Base-by-base conservation (phyloP, 2,329 filamentous ascomycete genomes). In the Scytalidium lignicola region DNA sequence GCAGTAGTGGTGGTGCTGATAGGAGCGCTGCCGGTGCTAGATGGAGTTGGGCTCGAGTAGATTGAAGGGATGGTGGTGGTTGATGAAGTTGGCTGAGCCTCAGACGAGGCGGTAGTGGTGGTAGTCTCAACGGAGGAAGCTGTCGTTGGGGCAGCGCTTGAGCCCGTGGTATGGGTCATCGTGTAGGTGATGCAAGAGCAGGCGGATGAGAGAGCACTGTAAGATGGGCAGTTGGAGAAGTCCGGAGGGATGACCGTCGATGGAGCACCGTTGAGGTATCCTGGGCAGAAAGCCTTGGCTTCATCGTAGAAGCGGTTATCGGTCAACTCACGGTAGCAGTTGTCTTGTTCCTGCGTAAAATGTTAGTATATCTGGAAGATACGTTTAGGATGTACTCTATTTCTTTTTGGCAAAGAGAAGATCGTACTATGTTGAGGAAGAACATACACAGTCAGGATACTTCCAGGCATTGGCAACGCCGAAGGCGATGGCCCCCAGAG, bases 161-260 rank as follows among this genome's bases (percentile, higher is more conserved):
- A 40, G 23, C 23, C 23, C 20, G 56, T 43, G 13, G 53, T 51
- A 15, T 53, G 47, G 19, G 65, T 66, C 41, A 62, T 56, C 40
- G 65, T 64, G 57, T 69, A 67, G 49, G 63, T 61, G 56, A 69
- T 58, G 59, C 67, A 69, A 7, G 66, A 68, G 62, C 67, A 70
- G 42, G 65, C 67, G 41, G 68, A 70, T 53, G 58, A 63, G 39
- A 64, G 53, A n/a, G 49, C 52, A 0, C 19, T 9, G 20, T 48
- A 49, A 10, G 54, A 46, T 28, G 42, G 41, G 51, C 67, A 69
- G 60, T 64, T 62, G 52, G 37, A 41, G 54, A 60, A 69, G 43
- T 65, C 53, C 8, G 61, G 54, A 6, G 67, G 67, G 41, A 69
- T 61, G 41, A 58, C 58, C 6, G 23, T 26, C 6, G 23, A 26